Percentiles rank a stretch among this genome's conserved stretches.
These are phyloP conservation scores for Furcasterigmium sp. DNA, from an alignment of 2,329 filamentous ascomycete species.

Conservation along the genomic window DNA sequence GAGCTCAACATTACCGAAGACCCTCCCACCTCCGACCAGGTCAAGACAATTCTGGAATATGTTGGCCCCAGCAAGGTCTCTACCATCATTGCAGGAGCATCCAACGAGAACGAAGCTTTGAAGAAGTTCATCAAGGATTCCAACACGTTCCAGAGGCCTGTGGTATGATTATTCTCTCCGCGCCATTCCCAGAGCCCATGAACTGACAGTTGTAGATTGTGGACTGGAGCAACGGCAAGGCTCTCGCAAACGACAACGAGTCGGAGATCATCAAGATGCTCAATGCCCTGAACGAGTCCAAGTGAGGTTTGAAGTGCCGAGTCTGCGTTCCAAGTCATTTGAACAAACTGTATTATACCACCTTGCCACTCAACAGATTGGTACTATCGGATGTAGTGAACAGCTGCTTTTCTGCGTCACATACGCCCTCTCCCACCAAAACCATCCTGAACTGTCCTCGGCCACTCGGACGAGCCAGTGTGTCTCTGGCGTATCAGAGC, in stretches of 20 bases:
- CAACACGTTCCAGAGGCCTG: constrained; percentile 65
- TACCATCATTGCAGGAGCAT: constrained; percentile 67
- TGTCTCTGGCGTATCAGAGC: too few species aligned
- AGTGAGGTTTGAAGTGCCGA: constrained; percentile 8
- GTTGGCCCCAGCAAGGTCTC: constrained; percentile 58
- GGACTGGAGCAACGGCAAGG: constrained; percentile 91
- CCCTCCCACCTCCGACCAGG: constrained; percentile 74
- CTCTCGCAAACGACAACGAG: constrained; percentile 71
- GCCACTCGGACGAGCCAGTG: too few species aligned
- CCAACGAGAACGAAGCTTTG: constrained; percentile 69
- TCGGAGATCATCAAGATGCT: constrained; percentile 86
- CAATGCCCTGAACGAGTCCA: constrained; percentile 41
- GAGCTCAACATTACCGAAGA: constrained; percentile 81
- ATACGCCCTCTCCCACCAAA: too few species aligned
- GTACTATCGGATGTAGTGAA: too few species aligned
- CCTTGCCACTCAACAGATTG: too few species aligned
- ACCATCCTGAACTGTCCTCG: too few species aligned
- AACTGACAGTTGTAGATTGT: constrained; percentile 48
- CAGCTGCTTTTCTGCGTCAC: too few species aligned
- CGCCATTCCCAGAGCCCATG: not conserved
- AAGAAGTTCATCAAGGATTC: constrained; percentile 68
- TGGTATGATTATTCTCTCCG: constrained; percentile 50
- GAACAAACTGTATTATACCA: constrained; percentile 10
- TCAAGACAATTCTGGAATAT: constrained; percentile 80
- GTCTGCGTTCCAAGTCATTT: constrained; percentile 1